phyloP scores from a whole-genome alignment of 164 flowering plant genomes.

The Berberis vulgaris region DNA sequence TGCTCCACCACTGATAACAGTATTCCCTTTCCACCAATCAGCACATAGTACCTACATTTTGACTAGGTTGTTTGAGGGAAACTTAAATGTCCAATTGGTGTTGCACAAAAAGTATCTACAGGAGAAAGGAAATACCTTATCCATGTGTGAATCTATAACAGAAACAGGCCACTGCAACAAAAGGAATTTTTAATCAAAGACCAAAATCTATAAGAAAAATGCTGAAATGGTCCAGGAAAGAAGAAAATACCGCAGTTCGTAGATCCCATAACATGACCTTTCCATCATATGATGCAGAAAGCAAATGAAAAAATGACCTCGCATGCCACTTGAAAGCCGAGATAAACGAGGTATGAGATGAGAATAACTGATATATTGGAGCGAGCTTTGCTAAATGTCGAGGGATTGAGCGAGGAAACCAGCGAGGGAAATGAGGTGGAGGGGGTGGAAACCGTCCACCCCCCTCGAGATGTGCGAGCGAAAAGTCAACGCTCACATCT shows the following conservation, averaged over 20 bases:
- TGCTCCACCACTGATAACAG: constrained; percentile 81
- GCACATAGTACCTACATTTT: constrained; percentile 67
- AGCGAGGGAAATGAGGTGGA: too few relatives aligned
- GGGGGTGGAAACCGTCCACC: too few relatives aligned
- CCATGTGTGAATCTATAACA: constrained; percentile 63
- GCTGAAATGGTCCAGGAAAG: neutral
- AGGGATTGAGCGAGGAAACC: too few relatives aligned
- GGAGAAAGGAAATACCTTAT: constrained; percentile 50
- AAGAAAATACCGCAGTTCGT: constrained; percentile 70
- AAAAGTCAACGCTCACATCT: too few relatives aligned
- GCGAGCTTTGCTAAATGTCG: too few relatives aligned
- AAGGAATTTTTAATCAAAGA: neutral
- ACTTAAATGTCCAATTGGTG: neutral
- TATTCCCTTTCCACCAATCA: constrained; percentile 93
- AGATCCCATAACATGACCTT: constrained; percentile 97
- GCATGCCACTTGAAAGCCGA: constrained; percentile 93
- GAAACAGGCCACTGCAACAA: constrained; percentile 79
- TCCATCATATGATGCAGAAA: constrained; percentile 89
- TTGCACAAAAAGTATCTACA: neutral
- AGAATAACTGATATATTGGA: constrained; percentile 62
- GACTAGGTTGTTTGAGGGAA: neutral
- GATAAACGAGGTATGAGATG: constrained; percentile 84
- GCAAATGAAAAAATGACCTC: constrained; percentile 71
- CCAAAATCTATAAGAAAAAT: neutral
- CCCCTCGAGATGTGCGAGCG: too few relatives aligned